Base-by-base conservation (phyloP, 345 rosid species). In the Gossypium sturtianum region DNA sequence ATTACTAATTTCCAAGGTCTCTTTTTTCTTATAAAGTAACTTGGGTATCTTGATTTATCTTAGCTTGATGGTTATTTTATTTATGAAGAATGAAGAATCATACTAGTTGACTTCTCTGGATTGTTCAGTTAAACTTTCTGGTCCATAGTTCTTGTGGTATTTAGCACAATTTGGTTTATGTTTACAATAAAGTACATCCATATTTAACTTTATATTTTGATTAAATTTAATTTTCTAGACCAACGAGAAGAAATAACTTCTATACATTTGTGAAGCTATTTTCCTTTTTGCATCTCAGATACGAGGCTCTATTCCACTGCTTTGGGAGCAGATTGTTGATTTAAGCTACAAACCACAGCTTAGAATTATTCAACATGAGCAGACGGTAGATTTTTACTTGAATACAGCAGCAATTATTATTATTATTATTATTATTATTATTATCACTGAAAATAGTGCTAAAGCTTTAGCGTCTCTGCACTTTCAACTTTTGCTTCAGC, bases 291-390 rank as follows among this genome's bases (percentile, higher is more conserved):
- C 72, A 74, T 51, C 77, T 58, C 89, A 94, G 98, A 80, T 91
- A 71, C 93, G 98, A 73, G 98, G 98, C 74, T 94, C 98, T 47
- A 89, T 94, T 80, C 98, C 98, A 67, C 90, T 94, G 76, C 93
- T 94, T 27, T 94, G 98, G 98, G 98, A 94, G 88, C 98, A 94
- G 82, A 94, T 92, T 74, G 98, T 92, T 76, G 98, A 94, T 83
- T 87, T 94, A 84, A 94, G 97, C 88, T 94, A 92, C 74, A 92
- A 91, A 79, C 98, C 98, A 79, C 83, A 16, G 47, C 93, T 94
- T 75, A 87, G 74, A 66, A 82, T 94, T 72, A 91, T 92, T 77
- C 75, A 84, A 56, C 80, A 87, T 53, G 98, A 89, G 73, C 87
- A 89, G 59, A 88, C 80, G 76, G 98, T 94, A 90, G 13, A 74